Conservation (phyloP, 345 rosid genomes). For the Eucalyptus polybractea region DNA sequence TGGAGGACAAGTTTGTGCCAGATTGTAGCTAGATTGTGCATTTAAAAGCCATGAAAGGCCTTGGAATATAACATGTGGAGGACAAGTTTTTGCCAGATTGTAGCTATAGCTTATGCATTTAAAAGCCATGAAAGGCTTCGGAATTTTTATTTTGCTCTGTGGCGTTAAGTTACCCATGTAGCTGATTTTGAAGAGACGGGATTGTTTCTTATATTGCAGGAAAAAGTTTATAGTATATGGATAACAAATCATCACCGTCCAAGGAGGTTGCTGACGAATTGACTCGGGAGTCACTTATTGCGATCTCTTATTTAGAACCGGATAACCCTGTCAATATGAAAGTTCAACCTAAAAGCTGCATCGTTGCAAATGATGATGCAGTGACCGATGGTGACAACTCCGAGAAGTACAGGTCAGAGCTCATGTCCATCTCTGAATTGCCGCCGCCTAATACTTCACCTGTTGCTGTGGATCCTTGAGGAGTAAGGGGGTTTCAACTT, state of each 20-base stretch:
- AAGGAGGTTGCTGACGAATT: background rate
- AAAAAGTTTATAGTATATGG: background rate
- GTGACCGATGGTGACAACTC: background rate
- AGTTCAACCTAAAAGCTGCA: background rate
- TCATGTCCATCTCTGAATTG: conserved; percentile 1
- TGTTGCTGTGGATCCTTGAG: background rate
- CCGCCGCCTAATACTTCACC: background rate
- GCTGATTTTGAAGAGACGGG: background rate
- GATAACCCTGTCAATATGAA: background rate
- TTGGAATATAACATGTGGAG: background rate
- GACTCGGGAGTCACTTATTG: conserved; percentile 1
- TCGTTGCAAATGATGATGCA: background rate
- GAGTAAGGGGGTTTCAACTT: background rate
- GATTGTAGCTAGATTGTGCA: background rate
- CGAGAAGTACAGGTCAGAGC: conserved; percentile 1
- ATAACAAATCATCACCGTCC: background rate
- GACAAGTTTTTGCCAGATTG: background rate
- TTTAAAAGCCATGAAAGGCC: background rate
- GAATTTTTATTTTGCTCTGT: background rate
- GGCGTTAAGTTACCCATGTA: background rate
- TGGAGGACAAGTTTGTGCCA: background rate
- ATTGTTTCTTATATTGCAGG: background rate
- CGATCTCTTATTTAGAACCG: background rate
- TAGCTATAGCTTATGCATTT: background rate
- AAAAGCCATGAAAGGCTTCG: background rate